phyloP scores from a whole-genome alignment of 345 rosid genomes.

The Salix udensis region DNA sequence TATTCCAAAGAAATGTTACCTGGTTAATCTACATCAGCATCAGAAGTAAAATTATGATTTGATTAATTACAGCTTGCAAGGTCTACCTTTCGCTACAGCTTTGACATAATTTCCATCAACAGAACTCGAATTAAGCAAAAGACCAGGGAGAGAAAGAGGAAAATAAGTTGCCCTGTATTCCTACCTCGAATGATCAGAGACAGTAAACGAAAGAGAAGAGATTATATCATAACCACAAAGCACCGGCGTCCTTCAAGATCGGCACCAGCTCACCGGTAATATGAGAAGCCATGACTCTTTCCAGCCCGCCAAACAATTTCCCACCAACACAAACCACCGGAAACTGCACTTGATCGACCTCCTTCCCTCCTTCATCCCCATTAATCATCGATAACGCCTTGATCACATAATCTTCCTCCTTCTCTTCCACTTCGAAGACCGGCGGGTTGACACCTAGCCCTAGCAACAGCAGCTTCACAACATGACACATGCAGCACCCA shows the following conservation, averaged over 20 bases:
- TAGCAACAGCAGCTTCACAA: conserved; percentile 55
- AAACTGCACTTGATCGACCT: conserved; percentile 33
- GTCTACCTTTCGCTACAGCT: neutral
- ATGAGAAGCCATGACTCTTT: conserved; percentile 75
- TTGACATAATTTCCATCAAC: neutral
- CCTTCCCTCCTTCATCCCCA: conserved; percentile 6
- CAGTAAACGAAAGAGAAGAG: neutral
- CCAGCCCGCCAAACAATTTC: conserved; percentile 76
- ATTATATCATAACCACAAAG: conserved; percentile 64
- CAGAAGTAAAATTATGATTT: neutral
- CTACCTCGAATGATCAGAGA: neutral
- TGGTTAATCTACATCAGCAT: neutral
- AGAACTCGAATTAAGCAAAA: neutral
- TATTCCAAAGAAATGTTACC: neutral
- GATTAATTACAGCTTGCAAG: neutral
- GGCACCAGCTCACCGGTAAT: conserved; percentile 83
- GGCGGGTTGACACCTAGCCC: conserved; percentile 79
- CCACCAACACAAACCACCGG: conserved; percentile 85
- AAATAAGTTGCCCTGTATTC: neutral
- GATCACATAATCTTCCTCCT: conserved; percentile 40
- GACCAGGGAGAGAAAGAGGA: neutral
- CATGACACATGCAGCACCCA: conserved; percentile 79
- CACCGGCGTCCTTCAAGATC: conserved; percentile 69
- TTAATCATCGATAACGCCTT: conserved; percentile 30
- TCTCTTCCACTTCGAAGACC: conserved; percentile 55